These are phyloP conservation scores for Russula sp. DNA, from an alignment of 768 basidiomycete genomes.

Conservation along the genomic window DNA sequence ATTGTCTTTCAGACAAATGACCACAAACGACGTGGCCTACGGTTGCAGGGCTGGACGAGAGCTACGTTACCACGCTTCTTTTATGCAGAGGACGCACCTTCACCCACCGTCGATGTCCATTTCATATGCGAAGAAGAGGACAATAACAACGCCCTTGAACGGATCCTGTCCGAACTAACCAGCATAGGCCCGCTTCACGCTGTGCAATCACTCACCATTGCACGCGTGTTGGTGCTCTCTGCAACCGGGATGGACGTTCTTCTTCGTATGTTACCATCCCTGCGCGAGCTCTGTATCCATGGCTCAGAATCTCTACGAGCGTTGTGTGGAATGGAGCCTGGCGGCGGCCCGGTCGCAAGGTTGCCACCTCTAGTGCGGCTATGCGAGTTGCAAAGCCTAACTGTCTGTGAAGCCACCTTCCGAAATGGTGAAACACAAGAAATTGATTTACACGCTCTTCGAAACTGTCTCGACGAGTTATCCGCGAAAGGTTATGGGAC, in stretches of 20 bases:
- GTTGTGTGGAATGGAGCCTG: constrained; percentile 11
- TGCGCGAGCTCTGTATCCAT: constrained; percentile 22
- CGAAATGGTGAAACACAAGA: constrained; percentile 9
- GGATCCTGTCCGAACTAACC: constrained; percentile 15
- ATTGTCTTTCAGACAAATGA: constrained; percentile 8
- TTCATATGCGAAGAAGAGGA: constrained; percentile 21
- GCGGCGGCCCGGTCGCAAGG: constrained; percentile 1
- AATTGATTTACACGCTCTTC: constrained; percentile 12
- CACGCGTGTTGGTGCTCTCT: constrained; percentile 18
- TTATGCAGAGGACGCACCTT: constrained; percentile 9
- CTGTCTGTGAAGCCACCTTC: constrained; percentile 20
- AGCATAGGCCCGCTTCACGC: constrained; percentile 14
- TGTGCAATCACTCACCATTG: constrained; percentile 21
- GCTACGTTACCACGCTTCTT: constrained; percentile 15
- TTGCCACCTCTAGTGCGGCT: constrained; percentile 11
- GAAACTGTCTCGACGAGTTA: constrained; percentile 9
- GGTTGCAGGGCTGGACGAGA: constrained; percentile 15
- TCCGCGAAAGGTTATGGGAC: background rate
- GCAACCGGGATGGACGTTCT: constrained; percentile 6
- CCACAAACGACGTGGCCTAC: constrained; percentile 16
- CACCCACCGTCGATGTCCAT: constrained; percentile 19
- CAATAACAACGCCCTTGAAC: constrained; percentile 13
- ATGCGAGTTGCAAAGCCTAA: constrained; percentile 12
- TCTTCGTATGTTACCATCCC: constrained; percentile 14
- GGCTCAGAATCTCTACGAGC: constrained; percentile 21